Evolutionary conservation across 2,329 filamentous ascomycete species (phyloP), one percentile per base, ranked within the genome.

Genomic region (Monilinia fructigena): DNA sequence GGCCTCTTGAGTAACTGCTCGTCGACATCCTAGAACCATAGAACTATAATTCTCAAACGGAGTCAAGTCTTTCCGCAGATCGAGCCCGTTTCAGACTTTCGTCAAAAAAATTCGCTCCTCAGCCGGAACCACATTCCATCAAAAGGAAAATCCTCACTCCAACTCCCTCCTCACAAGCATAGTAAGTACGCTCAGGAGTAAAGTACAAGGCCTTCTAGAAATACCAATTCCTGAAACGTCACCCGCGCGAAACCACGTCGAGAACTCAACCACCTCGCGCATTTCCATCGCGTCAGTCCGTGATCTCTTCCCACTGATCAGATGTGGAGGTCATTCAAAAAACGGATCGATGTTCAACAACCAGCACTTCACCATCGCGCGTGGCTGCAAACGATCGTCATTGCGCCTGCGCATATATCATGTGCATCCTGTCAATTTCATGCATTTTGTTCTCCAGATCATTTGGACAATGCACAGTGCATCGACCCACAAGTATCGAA

Each of bases 121-220:
- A 8, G n/a, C 1, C 4, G 3, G 6, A 10, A 31, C 16, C 20
- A n/a, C 14, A 10, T 53, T 18, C 7, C 50, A 31, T 16, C 4
- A 12, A 59, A 28, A 12, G 40, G 26, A 47, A 59, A 47, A 47
- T 59, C 40, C 14, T 59, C 55, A 23, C 55, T 59, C 55, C 55
- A 59, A n/a, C 18, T 59, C 1, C 55, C 16, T 58, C 52, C 11
- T 54, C 65, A 6, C 74, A 75, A 52, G 74, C 71, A 71, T 71
- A 75, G 50, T 70, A 70, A 20, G 71, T 48, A 16, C 72, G 48
- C 16, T 52, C 54, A 18, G 65, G 18, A 0, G 68, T 70, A 63
- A 73, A 73, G 47, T 70, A 69, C 2, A 74, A 14, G 3, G 62
- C 69, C 74, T 64, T 23, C 40, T 53, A 14, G 73, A 67, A 75